Conservation (phyloP, 2,329 filamentous ascomycete species). For the Claviceps sp. region DNA sequence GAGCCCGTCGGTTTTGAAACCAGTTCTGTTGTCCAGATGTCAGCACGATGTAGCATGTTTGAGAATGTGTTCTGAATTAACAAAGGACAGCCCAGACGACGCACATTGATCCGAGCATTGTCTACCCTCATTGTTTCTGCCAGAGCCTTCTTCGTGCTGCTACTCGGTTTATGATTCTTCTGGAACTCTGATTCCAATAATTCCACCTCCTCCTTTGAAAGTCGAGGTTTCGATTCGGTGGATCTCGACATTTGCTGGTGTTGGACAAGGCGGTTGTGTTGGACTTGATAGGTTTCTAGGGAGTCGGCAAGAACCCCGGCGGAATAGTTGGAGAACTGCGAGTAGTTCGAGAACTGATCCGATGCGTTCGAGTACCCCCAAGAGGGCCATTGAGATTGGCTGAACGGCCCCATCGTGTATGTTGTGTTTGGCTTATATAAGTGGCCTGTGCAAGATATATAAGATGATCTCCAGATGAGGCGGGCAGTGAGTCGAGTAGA, state of each 20-base stretch:
- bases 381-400: conserved; percentile 22
- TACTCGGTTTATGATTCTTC: conserved; percentile 51
- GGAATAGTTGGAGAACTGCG: conserved; percentile 21
- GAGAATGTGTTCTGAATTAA: background rate
- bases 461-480: background rate
- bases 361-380: conserved; percentile 20
- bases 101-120: conserved; percentile 49
- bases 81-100: conserved; percentile 9
- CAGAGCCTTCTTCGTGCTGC: conserved; percentile 45
- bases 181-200: conserved; percentile 47
- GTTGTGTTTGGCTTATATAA: background rate
- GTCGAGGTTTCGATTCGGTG: conserved; percentile 36
- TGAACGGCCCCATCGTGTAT: conserved; percentile 19
- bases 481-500: background rate
- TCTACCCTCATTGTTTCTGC: conserved; percentile 51
- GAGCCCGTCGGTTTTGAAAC: conserved; percentile 54
- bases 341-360: conserved; percentile 19
- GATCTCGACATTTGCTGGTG: conserved; percentile 26
- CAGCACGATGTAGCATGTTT: background rate
- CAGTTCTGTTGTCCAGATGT: conserved; percentile 37
- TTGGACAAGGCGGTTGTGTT: conserved; percentile 23
- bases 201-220: conserved; percentile 47
- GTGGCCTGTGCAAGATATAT: background rate
- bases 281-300: conserved; percentile 24
- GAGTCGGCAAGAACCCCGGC: conserved; percentile 23